Evolutionary conservation across 1,284 basidiomycete genomes (phyloP), one percentile per base, ranked within the genome.

Genomic region (Boletus holoroseus): DNA sequence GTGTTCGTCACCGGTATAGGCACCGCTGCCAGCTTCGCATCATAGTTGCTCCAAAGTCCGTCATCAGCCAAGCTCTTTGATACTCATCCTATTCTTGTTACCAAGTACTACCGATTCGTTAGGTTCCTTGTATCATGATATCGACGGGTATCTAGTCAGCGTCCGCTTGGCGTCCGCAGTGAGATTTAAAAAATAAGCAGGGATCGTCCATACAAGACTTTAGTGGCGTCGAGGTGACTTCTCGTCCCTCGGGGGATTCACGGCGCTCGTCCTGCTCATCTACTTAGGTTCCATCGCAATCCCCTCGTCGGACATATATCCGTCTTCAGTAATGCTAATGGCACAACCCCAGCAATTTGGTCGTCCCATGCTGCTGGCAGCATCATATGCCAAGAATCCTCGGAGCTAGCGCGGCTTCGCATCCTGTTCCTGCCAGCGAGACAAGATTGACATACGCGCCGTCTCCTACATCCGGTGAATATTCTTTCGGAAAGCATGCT

Each of bases 401-500:
- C 82, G 9, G 76, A 75, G 49, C 62, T 62, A 37, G 53, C 75
- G 35, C 73, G 72, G 60, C 72, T 72, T 60, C 73, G 74, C 60
- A 76, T 18, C 52, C 66, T 69, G 44, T 73, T 72, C 40, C 68
- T 70, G 26, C 55, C 42, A 81, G 63, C 7, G 80, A 78, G n/a
- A n/a, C n/a, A 83, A 72, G 53, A 85, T 74, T 16, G 83, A 85
- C 51, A 77, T 73, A 47, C 79, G 78, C 13, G 83, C 83, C 4
- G 79, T 80, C 61, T 86, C 83, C 51, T 82, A 78, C 85, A 88
- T 85, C 62, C 85, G 80, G 62, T 83, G 64, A 50, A 89, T 78
- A 64, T 86, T 86, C 71, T 86, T 82, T 54, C 86, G 84, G 74
- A 87, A 83, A 8, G 83, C 78, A 58, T 83, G 85, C 82, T 87